These are phyloP conservation scores for Lentinus brumalis DNA, from an alignment of 768 basidiomycete species.

Conservation along the genomic window DNA sequence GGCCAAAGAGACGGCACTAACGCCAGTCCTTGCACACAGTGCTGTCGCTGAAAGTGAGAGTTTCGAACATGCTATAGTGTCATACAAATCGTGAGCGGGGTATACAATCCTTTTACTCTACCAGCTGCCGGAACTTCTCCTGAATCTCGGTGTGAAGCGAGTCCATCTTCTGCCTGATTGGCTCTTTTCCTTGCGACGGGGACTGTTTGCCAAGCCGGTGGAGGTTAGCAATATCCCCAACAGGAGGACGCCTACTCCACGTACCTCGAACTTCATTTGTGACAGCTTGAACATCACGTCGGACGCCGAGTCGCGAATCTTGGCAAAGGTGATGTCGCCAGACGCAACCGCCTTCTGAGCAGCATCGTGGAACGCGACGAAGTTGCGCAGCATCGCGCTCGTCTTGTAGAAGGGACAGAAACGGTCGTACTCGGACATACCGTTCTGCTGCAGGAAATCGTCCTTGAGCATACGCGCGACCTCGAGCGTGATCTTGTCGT, in stretches of 20 bases:
- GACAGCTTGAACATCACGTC: conserved; percentile 98
- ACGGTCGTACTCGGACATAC: conserved; percentile 96
- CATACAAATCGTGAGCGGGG: conserved; percentile 19
- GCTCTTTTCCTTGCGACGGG: conserved; percentile 88
- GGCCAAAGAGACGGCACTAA: neutral
- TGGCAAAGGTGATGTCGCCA: conserved; percentile 80
- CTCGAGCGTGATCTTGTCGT: conserved; percentile 97
- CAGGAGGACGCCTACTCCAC: conserved; percentile 19
- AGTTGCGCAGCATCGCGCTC: conserved; percentile 91
- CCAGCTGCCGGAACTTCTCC: conserved; percentile 88
- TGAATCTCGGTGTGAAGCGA: conserved; percentile 82
- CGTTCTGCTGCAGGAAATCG: conserved; percentile 97
- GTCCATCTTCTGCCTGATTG: conserved; percentile 82
- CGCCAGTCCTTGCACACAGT: neutral
- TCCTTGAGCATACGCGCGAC: conserved; percentile 98
- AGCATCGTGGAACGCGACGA: conserved; percentile 92
- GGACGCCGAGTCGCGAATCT: conserved; percentile 81
- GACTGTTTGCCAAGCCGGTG: conserved; percentile 48
- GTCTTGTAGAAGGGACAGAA: conserved; percentile 99
- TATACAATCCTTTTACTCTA: conserved; percentile 53
- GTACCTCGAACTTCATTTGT: conserved; percentile 98
- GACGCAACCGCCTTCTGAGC: conserved; percentile 84
- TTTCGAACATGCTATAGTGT: conserved; percentile 7
- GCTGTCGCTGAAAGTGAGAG: neutral
- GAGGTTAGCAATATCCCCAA: neutral